Conservation (phyloP, 1,284 basidiomycete genomes). For the Ceratobasidium sp. region DNA sequence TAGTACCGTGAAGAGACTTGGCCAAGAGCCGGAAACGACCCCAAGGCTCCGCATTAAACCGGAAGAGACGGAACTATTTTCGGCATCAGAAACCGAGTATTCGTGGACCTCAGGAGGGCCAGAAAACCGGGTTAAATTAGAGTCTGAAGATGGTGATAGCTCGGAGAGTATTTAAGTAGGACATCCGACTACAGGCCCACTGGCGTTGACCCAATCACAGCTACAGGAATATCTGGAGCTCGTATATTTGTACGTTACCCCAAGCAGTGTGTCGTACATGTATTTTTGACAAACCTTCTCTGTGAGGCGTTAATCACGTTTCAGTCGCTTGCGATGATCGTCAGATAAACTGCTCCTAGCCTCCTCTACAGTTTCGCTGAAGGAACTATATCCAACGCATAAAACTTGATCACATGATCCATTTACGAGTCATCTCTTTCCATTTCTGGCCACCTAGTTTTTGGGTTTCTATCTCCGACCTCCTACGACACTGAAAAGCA, state of each 20-base stretch:
- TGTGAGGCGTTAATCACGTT: no score
- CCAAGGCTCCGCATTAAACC: slow-evolving; percentile 16
- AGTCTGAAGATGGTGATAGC: slow-evolving; percentile 25
- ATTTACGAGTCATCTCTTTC: background rate
- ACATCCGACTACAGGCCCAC: background rate
- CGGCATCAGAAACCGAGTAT: slow-evolving; percentile 28
- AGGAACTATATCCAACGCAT: background rate
- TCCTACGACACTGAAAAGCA: background rate
- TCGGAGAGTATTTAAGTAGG: slow-evolving; percentile 1
- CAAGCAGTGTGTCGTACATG: no score
- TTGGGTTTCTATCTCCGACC: slow-evolving; percentile 1
- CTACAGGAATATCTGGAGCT: background rate
- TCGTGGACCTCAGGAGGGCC: slow-evolving; percentile 29
- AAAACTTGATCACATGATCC: slow-evolving; percentile 16
- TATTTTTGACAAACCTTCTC: no score
- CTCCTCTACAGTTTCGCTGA: no score
- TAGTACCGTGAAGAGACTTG: background rate
- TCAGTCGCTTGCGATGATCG: background rate
- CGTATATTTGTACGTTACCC: background rate
- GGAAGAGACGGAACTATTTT: background rate
- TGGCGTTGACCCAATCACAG: background rate
- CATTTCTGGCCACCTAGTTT: background rate
- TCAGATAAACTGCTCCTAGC: background rate
- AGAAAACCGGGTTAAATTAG: slow-evolving; percentile 2
- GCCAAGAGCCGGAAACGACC: background rate